Evolutionary conservation across 2,329 filamentous ascomycete genomes (phyloP).

Genomic region (Biscogniauxia mediterranea): DNA sequence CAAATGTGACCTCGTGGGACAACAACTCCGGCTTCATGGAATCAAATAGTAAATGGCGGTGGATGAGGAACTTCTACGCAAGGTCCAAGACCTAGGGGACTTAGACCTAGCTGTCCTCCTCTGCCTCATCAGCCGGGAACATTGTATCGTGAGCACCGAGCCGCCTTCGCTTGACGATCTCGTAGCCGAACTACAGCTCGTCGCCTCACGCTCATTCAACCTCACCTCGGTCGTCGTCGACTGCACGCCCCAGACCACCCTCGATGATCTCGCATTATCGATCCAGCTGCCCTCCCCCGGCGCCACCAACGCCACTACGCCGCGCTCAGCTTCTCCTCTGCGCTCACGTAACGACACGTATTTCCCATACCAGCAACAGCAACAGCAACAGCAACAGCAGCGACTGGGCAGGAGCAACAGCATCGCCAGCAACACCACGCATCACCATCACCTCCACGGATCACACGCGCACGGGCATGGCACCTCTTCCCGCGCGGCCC

Average conservation of each 20-base stretch:
- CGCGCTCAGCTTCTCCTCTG: constrained; percentile 23
- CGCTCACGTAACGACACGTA: constrained; percentile 23
- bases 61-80: constrained; percentile 59
- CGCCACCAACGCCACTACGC: constrained; percentile 25
- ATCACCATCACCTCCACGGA: neutral
- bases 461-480: neutral
- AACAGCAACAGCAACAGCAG: neutral
- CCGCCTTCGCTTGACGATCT: constrained; percentile 61
- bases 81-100: constrained; percentile 78
- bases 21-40: neutral
- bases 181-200: constrained; percentile 71
- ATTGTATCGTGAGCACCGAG: constrained; percentile 82
- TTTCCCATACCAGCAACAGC: constrained; percentile 6
- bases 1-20: neutral
- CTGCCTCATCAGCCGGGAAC: constrained; percentile 76
- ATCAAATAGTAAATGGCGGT: constrained; percentile 48
- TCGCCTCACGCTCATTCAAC: constrained; percentile 69
- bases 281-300: constrained; percentile 52
- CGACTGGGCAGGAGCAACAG: neutral
- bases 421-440: neutral
- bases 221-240: constrained; percentile 68
- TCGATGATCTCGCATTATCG: constrained; percentile 76
- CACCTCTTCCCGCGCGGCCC: neutral
- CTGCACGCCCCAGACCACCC: constrained; percentile 69
- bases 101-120: constrained; percentile 84